Percentiles rank a stretch among this genome's conserved stretches.
These are phyloP conservation scores for Iberis pinnata DNA, from an alignment of 345 rosid genomes.

Conservation along the genomic window DNA sequence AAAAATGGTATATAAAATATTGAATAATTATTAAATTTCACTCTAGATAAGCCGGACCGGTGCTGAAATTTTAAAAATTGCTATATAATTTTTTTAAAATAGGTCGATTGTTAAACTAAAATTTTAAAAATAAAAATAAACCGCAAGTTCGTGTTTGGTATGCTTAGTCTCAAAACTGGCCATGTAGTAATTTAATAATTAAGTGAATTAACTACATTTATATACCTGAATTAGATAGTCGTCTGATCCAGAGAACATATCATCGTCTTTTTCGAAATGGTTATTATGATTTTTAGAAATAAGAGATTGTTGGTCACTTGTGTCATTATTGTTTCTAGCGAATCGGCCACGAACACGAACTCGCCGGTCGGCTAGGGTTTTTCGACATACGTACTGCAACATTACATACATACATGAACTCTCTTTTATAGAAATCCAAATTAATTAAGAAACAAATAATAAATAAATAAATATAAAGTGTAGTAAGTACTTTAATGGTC, in stretches of 20 bases:
- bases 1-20: too few relatives aligned
- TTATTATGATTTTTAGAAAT: constrained; percentile 34
- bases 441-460: neutral
- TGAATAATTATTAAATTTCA: too few relatives aligned
- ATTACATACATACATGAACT: neutral
- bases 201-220: neutral
- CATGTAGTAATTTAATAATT: neutral
- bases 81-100: too few relatives aligned
- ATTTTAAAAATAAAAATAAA: too few relatives aligned
- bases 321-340: constrained; percentile 67
- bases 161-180: too few relatives aligned
- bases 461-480: neutral
- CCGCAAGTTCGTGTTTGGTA: too few relatives aligned
- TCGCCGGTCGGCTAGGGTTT: constrained; percentile 84
- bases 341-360: constrained; percentile 89
- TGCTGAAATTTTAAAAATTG: too few relatives aligned
- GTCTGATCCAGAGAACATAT: constrained; percentile 30
- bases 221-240: constrained; percentile 39
- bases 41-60: too few relatives aligned
- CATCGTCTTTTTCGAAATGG: constrained; percentile 36
- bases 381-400: constrained; percentile 82
- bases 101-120: too few relatives aligned
- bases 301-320: constrained; percentile 26
- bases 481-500: constrained; percentile 62
- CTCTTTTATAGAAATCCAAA: too few relatives aligned